Percentiles rank a stretch among this genome's conserved stretches.
These are phyloP conservation scores for Plasmodium gaboni DNA, from an alignment of 169 alveolate genomes.

Conservation along the genomic window DNA sequence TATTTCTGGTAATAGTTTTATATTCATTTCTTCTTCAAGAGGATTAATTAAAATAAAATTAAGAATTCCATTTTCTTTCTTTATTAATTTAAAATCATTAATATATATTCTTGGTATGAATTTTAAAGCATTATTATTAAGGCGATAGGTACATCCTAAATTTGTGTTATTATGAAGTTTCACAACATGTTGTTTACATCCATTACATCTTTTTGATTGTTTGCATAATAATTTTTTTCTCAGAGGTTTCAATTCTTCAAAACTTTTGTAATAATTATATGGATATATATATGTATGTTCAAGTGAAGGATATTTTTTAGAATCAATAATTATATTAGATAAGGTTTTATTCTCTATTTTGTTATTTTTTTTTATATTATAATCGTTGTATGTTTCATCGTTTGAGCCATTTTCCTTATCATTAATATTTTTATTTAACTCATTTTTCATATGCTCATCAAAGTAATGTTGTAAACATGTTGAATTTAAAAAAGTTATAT, in stretches of 20 bases:
- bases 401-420: neutral
- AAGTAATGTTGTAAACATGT: neutral
- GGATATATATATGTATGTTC: conserved; percentile 46
- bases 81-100: conserved; percentile 49
- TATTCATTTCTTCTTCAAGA: conserved; percentile 60
- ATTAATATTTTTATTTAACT: conserved; percentile 4
- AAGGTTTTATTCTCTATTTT: neutral
- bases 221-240: conserved; percentile 30
- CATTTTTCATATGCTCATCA: neutral
- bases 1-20: conserved; percentile 46
- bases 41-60: conserved; percentile 66
- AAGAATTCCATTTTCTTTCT: conserved; percentile 49
- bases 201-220: conserved; percentile 45
- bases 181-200: conserved; percentile 43
- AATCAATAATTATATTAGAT: conserved; percentile 9
- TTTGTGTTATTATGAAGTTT: conserved; percentile 40
- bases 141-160: conserved; percentile 18
- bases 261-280: conserved; percentile 50
- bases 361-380: neutral
- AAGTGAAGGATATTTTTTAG: conserved; percentile 26
- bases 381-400: neutral
- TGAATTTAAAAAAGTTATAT: conserved; percentile 42
- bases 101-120: conserved; percentile 60
- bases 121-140: conserved; percentile 57
- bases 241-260: conserved; percentile 31